Conservation (phyloP, 495 filamentous ascomycete species). For the Apiosordaria backusii region DNA sequence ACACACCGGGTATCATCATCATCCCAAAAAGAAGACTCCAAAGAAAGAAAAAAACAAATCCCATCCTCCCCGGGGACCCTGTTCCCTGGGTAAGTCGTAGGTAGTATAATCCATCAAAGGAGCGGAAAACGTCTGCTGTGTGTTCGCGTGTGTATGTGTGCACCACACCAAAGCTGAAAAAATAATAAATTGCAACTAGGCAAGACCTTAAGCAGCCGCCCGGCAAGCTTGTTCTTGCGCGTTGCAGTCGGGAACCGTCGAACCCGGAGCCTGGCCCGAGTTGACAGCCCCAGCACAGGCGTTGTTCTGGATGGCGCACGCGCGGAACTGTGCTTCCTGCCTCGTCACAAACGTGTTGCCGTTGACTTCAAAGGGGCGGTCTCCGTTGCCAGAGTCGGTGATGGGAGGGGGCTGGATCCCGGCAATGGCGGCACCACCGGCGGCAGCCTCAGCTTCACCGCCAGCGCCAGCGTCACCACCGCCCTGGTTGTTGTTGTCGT, state of each 20-base stretch:
- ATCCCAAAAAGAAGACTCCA: not conserved
- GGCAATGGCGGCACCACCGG: conserved; percentile 24
- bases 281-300: conserved; percentile 48
- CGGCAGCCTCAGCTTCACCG: not conserved
- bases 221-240: conserved; percentile 38
- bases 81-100: not conserved
- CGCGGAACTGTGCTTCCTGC: conserved; percentile 41
- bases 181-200: not conserved
- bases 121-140: conserved; percentile 8
- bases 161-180: conserved; percentile 1
- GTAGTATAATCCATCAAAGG: too few species aligned
- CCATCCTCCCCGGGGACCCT: not conserved
- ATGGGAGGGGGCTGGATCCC: conserved; percentile 36
- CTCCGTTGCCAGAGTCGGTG: conserved; percentile 39
- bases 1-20: not conserved
- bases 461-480: conserved; percentile 5
- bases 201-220: conserved; percentile 18
- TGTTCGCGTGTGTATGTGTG: not conserved
- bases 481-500: conserved; percentile 2
- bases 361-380: conserved; percentile 48
- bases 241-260: conserved; percentile 43
- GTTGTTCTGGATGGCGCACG: conserved; percentile 50
- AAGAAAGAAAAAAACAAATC: not conserved
- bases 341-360: conserved; percentile 48
- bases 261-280: conserved; percentile 27